Conservation (phyloP, 306 rosid species). For the Luffa aegyptiaca region DNA sequence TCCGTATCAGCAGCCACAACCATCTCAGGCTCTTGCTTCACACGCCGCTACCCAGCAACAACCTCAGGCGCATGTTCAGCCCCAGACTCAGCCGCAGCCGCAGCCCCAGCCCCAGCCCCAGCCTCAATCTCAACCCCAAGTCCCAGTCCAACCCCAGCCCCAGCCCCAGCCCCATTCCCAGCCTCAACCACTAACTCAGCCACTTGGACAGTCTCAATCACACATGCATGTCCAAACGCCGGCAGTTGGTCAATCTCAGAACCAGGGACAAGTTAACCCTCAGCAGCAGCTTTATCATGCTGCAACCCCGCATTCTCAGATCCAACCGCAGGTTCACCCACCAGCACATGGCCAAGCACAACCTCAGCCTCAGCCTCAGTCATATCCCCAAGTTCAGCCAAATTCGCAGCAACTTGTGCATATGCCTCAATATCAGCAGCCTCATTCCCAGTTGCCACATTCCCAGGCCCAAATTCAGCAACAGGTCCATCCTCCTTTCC, state of each 20-base stretch:
- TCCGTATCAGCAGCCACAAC: slow-evolving; percentile 44
- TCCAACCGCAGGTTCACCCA: slow-evolving; percentile 37
- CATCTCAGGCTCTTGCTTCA: slow-evolving; percentile 34
- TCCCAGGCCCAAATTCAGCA: slow-evolving; percentile 52
- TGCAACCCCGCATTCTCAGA: slow-evolving; percentile 44
- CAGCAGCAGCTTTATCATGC: slow-evolving; percentile 49
- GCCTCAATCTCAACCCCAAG: slow-evolving; percentile 15
- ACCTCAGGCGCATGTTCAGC: slow-evolving; percentile 29
- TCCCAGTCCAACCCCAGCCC: slow-evolving; percentile 22
- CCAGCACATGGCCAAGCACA: slow-evolving; percentile 42
- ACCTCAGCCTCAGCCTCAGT: slow-evolving; percentile 38
- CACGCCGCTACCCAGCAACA: slow-evolving; percentile 22
- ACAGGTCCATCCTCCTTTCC: slow-evolving; percentile 46
- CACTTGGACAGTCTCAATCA: slow-evolving; percentile 26
- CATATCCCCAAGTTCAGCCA: slow-evolving; percentile 23
- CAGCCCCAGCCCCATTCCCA: slow-evolving; percentile 37
- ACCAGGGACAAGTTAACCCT: slow-evolving; percentile 47
- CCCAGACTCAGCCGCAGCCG: slow-evolving; percentile 22
- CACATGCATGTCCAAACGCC: slow-evolving; percentile 21
- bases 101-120: slow-evolving; percentile 23
- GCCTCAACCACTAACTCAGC: slow-evolving; percentile 33
- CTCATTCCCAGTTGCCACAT: slow-evolving; percentile 45
- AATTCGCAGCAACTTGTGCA: slow-evolving; percentile 49
- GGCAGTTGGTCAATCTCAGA: slow-evolving; percentile 41
- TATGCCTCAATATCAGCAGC: slow-evolving; percentile 65